A percentile compares a stretch with the other conserved stretches of the same genome.
Evolutionary conservation across 2,329 filamentous ascomycete genomes (phyloP).

Genomic region (Penicillium crustosum): DNA sequence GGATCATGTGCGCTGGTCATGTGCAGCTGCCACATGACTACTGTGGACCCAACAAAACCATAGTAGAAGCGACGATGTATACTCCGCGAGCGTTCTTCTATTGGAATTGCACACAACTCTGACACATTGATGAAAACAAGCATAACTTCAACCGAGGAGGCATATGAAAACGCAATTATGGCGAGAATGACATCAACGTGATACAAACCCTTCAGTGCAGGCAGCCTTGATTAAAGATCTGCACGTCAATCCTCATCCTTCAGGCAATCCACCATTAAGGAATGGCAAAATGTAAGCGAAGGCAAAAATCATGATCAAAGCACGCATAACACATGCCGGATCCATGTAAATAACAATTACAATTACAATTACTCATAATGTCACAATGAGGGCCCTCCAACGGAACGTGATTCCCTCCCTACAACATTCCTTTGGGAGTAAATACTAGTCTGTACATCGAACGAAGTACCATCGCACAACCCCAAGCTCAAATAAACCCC

Average conservation of each 20-base stretch:
- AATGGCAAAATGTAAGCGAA: neutral
- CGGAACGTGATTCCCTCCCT: neutral
- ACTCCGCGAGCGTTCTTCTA: neutral
- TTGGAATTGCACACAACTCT: neutral
- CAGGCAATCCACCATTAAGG: neutral
- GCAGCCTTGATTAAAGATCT: neutral
- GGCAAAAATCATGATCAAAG: conserved; percentile 18
- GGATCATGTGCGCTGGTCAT: conserved; percentile 19
- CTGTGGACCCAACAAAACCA: neutral
- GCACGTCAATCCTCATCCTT: neutral
- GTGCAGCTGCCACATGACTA: conserved; percentile 17
- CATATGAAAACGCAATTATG: neutral
- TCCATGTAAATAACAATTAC: neutral
- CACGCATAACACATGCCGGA: conserved; percentile 1
- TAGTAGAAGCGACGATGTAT: neutral
- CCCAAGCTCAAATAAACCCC: neutral
- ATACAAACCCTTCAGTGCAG: neutral
- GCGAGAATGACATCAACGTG: conserved; percentile 12
- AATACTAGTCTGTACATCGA: neutral
- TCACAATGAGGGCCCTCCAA: conserved; percentile 20
- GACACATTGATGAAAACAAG: neutral
- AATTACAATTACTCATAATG: conserved; percentile 10
- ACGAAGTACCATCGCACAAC: neutral
- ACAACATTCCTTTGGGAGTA: neutral
- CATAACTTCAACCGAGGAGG: neutral